Percentiles rank a stretch among this genome's conserved stretches.
Evolutionary conservation across 306 rosid species (phyloP).

Genomic region (Fragaria iinumae): DNA sequence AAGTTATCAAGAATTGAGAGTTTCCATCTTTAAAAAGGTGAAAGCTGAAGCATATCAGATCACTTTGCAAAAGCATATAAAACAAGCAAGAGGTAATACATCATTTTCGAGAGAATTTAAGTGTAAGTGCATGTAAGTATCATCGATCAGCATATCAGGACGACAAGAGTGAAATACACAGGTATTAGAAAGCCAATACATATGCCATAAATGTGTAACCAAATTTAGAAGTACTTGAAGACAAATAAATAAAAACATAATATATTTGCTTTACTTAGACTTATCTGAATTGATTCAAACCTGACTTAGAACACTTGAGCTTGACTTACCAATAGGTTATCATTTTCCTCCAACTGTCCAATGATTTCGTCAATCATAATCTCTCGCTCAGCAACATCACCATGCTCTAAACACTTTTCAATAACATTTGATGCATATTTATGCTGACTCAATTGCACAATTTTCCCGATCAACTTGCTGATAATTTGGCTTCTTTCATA

Average conservation of each 20-base stretch:
- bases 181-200: background rate
- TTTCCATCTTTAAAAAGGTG: background rate
- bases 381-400: conserved; percentile 58
- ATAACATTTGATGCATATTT: conserved; percentile 89
- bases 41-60: background rate
- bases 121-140: background rate
- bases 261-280: background rate
- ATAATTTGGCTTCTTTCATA: conserved; percentile 61
- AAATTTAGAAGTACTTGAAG: background rate
- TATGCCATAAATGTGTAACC: background rate
- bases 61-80: background rate
- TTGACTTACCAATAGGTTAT: conserved; percentile 61
- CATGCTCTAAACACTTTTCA: conserved; percentile 85
- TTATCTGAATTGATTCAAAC: conserved; percentile 9
- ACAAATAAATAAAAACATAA: background rate
- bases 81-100: background rate
- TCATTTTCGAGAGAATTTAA: background rate
- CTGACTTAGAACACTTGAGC: background rate
- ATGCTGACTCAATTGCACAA: conserved; percentile 71
- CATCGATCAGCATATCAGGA: background rate
- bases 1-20: background rate
- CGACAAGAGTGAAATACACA: background rate
- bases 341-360: conserved; percentile 61
- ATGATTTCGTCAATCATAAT: conserved; percentile 69
- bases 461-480: conserved; percentile 44